Base-by-base conservation (phyloP, 345 rosid genomes). In the Linum usitatissimum region DNA sequence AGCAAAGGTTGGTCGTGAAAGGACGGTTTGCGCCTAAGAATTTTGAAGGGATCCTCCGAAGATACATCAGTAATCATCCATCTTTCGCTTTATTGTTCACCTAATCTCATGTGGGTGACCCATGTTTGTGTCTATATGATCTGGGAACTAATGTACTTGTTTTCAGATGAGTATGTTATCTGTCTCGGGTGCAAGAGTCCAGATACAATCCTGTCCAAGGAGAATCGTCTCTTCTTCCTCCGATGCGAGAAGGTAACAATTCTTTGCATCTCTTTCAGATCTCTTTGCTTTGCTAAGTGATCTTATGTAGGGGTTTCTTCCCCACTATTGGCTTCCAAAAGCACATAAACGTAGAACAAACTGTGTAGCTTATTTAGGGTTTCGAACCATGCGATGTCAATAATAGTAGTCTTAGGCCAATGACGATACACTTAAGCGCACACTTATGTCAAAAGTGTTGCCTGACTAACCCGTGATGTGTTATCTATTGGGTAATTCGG, bases 21-120 rank as follows among this genome's bases (percentile, higher is more conserved):
- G 97, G 95, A 14, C 81, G 97, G 66, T 90, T 90, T 78, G 97
- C 95, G 8, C 92, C 97, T 18, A 90, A 90, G 71, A 85, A 90
- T 68, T 87, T 90, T 73, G 97, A 87, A 73, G 91, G 92, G 60
- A 90, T 90, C 38, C 66, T 90, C 71, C 80, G 95, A 20, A 86
- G 97, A 17, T 91, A 91, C 73, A 75, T 91, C 77, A 87, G 96
- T 91, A 79, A 84, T 90, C 76, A 38, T n/a, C 57, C 72, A 18
- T 61, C 21, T n/a, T 4, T 20, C 55, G 6, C 31, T 62, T 49
- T 17, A 20, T 57, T 45, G 10, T 15, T 6, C 23, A 18, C 18
- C 18, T 15, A 18, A 19, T 55, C 18, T n/a, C n/a, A n/a, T n/a
- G n/a, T n/a, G n/a, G n/a, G n/a, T n/a, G n/a, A 51, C 23, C 7